Evolutionary conservation across 306 rosid species (phyloP).

Genomic region (Gillenia trifoliata): DNA sequence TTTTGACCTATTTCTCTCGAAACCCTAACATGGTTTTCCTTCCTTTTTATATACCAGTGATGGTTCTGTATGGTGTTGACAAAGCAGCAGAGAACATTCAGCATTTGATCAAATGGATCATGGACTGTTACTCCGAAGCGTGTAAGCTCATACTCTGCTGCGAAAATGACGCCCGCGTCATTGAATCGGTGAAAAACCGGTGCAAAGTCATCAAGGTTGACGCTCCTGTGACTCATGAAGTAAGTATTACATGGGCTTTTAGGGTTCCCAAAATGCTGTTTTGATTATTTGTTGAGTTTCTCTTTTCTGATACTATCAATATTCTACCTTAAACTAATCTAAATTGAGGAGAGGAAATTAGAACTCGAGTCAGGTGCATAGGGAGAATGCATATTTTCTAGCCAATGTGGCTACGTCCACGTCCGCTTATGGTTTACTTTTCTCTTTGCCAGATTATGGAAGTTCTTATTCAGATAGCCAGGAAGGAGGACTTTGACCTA

Average conservation of each 20-base stretch:
- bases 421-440: no score
- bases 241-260: slow-evolving; percentile 26
- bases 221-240: slow-evolving; percentile 70
- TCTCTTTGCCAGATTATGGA: slow-evolving; percentile 48
- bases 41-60: slow-evolving; percentile 38
- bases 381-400: no score
- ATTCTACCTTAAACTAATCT: not conserved
- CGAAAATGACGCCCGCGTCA: slow-evolving; percentile 52
- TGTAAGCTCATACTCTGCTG: slow-evolving; percentile 72
- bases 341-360: not conserved
- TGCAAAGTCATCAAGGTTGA: slow-evolving; percentile 53
- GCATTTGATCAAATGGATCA: slow-evolving; percentile 80
- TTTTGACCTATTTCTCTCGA: slow-evolving; percentile 2
- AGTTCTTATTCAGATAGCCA: slow-evolving; percentile 66
- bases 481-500: slow-evolving; percentile 63
- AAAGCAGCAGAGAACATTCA: slow-evolving; percentile 63
- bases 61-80: slow-evolving; percentile 69
- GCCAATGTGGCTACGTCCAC: not conserved
- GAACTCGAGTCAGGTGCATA: not conserved
- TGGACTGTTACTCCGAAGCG: slow-evolving; percentile 69
- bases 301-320: not conserved
- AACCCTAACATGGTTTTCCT: slow-evolving; percentile 17
- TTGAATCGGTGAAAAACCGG: slow-evolving; percentile 52
- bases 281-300: not conserved
- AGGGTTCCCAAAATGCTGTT: not conserved